Percentiles rank a stretch among this genome's conserved stretches.
These are phyloP conservation scores for Cochlearia excelsa DNA, from an alignment of 345 rosid genomes.

Conservation along the genomic window DNA sequence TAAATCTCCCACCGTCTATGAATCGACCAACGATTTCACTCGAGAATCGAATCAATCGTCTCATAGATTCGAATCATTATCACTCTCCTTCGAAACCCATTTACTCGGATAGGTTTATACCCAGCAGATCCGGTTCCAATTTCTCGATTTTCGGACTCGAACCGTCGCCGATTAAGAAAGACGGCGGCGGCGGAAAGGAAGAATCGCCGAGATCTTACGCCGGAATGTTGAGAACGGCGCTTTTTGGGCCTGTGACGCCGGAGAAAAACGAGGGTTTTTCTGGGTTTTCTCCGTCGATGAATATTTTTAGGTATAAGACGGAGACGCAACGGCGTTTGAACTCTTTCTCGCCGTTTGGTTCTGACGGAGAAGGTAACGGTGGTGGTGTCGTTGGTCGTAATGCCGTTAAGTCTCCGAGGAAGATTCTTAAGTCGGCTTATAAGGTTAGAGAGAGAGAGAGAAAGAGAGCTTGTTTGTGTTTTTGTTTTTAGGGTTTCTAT, in stretches of 20 bases:
- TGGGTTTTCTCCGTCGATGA: constrained; percentile 42
- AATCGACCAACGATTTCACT: constrained; percentile 43
- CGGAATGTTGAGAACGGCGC: constrained; percentile 54
- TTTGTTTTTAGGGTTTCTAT: not conserved
- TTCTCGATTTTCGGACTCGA: constrained; percentile 72
- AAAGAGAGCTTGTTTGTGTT: too few relatives aligned
- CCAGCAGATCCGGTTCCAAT: constrained; percentile 97
- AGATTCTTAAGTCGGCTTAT: constrained; percentile 80
- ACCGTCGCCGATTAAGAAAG: constrained; percentile 38
- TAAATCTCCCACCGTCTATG: constrained; percentile 59
- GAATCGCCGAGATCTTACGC: constrained; percentile 67
- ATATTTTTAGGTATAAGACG: constrained; percentile 82
- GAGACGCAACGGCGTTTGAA: constrained; percentile 72
- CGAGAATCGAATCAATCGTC: constrained; percentile 59
- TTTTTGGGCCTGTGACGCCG: constrained; percentile 86
- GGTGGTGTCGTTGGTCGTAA: constrained; percentile 56
- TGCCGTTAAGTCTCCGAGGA: constrained; percentile 79
- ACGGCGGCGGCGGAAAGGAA: constrained; percentile 46
- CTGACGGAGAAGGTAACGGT: constrained; percentile 55
- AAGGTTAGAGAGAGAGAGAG: constrained; percentile 45
- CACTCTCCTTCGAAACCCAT: constrained; percentile 75
- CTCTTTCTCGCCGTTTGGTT: constrained; percentile 63
- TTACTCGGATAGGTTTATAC: constrained; percentile 91
- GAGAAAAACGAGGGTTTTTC: constrained; percentile 52
- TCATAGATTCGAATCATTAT: constrained; percentile 63